A percentile compares a stretch with the other conserved stretches of the same genome.
phyloP scores from a whole-genome alignment of 768 basidiomycete genomes.

The Hemileccinum rubropunctum region DNA sequence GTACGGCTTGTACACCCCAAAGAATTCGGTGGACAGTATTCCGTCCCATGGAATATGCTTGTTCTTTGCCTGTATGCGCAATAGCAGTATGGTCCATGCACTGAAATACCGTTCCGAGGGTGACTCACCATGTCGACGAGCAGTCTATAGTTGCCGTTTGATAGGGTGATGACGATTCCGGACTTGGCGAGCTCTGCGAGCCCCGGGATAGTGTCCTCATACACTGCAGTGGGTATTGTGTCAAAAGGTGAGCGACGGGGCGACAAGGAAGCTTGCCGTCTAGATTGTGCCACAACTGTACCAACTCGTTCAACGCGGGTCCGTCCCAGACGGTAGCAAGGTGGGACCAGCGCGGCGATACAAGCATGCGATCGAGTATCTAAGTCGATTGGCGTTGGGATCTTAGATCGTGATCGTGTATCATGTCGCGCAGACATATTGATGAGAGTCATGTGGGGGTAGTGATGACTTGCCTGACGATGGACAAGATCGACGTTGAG shows the following conservation, averaged over 20 bases:
- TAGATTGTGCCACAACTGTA: constrained; percentile 59
- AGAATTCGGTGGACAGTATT: constrained; percentile 58
- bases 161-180: constrained; percentile 50
- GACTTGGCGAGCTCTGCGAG: constrained; percentile 51
- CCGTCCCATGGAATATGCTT: constrained; percentile 63
- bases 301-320: constrained; percentile 41
- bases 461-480: constrained; percentile 44
- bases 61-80: constrained; percentile 49
- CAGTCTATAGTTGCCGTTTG: constrained; percentile 62
- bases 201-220: constrained; percentile 52
- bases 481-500: constrained; percentile 55
- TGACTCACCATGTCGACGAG: constrained; percentile 55
- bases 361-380: constrained; percentile 59
- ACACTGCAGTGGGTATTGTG: constrained; percentile 38
- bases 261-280: constrained; percentile 35
- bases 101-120: neutral
- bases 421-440: too few relatives aligned
- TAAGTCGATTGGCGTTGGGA: too few relatives aligned
- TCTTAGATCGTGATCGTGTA: too few relatives aligned
- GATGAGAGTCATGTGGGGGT: too few relatives aligned
- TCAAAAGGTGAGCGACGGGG: constrained; percentile 31
- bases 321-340: constrained; percentile 47
- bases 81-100: too few relatives aligned
- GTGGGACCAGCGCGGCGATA: constrained; percentile 45
- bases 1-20: constrained; percentile 65